Percentiles rank a stretch among this genome's conserved stretches.
Evolutionary conservation across 768 basidiomycete species (phyloP).

Genomic region (Crassisporium funariophilum): DNA sequence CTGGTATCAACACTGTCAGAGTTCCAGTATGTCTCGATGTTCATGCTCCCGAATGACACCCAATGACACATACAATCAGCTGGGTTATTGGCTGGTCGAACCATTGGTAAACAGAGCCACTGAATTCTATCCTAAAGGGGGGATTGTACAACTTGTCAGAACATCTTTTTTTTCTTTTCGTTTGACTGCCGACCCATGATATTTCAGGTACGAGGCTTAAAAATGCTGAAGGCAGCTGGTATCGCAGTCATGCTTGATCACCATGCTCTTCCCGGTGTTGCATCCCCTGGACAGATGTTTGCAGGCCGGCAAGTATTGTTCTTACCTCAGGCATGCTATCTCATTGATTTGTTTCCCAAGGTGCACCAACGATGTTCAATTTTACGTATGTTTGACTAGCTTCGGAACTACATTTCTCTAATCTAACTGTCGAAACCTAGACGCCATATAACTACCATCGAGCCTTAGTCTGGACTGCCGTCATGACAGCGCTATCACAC

Average conservation of each 20-base stretch:
- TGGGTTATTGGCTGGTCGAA: slow-evolving; percentile 85
- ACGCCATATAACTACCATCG: slow-evolving; percentile 74
- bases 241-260: slow-evolving; percentile 69
- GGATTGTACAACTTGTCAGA: slow-evolving; percentile 63
- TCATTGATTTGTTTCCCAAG: slow-evolving; percentile 32
- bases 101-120: slow-evolving; percentile 59
- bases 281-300: slow-evolving; percentile 61
- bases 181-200: neutral
- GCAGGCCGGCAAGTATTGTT: slow-evolving; percentile 57
- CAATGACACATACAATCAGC: slow-evolving; percentile 37
- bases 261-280: slow-evolving; percentile 73
- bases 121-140: slow-evolving; percentile 73
- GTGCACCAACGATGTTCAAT: slow-evolving; percentile 68
- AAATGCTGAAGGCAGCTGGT: slow-evolving; percentile 59
- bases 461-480: slow-evolving; percentile 78
- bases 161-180: neutral
- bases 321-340: neutral
- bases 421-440: slow-evolving; percentile 31
- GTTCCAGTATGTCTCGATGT: slow-evolving; percentile 55
- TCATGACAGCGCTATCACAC: slow-evolving; percentile 76
- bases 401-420: neutral
- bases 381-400: slow-evolving; percentile 53
- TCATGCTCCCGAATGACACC: neutral
- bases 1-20: slow-evolving; percentile 76
- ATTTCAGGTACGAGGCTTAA: slow-evolving; percentile 60